Conservation (phyloP, 306 rosid genomes). For the Vigna angularis region DNA sequence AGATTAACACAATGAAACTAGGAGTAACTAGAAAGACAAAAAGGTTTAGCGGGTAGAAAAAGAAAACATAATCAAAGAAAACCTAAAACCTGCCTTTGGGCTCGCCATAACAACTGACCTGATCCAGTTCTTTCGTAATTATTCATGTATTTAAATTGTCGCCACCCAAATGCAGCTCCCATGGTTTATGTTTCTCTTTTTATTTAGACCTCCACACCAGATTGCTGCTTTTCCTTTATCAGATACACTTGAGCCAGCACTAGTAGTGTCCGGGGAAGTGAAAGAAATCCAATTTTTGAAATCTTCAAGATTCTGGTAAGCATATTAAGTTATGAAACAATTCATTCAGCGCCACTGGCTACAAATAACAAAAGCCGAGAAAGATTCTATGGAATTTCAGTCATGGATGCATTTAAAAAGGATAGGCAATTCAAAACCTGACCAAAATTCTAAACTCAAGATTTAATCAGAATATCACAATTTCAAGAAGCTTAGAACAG, state of each 20-base stretch:
- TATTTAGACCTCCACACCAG: slow-evolving; percentile 24
- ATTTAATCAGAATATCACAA: not conserved
- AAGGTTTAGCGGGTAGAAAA: slow-evolving; percentile 7
- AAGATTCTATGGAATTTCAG: slow-evolving; percentile 8
- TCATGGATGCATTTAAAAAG: slow-evolving; percentile 7
- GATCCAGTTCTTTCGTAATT: slow-evolving; percentile 4
- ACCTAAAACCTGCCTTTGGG: not conserved
- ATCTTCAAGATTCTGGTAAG: slow-evolving; percentile 10
- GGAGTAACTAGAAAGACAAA: slow-evolving; percentile 7
- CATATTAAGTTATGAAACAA: slow-evolving; percentile 12
- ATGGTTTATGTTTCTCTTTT: slow-evolving; percentile 15
- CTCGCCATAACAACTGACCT: slow-evolving; percentile 20
- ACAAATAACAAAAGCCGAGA: not conserved
- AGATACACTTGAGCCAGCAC: slow-evolving; percentile 9
- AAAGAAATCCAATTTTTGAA: slow-evolving; percentile 22
- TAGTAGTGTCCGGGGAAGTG: not conserved
- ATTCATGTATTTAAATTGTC: not conserved
- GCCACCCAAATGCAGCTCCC: slow-evolving; percentile 17
- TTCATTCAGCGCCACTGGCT: not conserved
- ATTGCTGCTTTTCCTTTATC: slow-evolving; percentile 22
- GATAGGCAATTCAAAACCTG: not conserved
- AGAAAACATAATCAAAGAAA: slow-evolving; percentile 7
- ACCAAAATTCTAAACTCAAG: not conserved
- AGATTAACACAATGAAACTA: not conserved
- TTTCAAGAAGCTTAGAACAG: not conserved